phyloP scores from a whole-genome alignment of 1,284 basidiomycete species.

The Heterobasidion irregulare region DNA sequence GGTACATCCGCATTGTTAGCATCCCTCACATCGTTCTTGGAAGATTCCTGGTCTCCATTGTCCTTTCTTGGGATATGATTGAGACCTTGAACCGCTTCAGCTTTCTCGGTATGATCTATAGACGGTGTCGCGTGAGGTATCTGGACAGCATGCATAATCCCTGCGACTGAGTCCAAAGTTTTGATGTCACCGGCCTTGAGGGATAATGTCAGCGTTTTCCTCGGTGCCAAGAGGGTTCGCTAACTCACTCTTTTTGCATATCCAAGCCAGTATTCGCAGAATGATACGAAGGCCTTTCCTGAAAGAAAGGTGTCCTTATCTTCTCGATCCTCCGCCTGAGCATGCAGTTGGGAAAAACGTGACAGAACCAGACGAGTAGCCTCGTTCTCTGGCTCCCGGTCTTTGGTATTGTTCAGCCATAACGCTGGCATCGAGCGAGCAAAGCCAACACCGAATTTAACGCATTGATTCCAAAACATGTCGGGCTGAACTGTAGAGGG shows the following conservation, averaged over 20 bases:
- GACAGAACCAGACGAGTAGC: constrained; percentile 29
- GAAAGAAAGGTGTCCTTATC: constrained; percentile 30
- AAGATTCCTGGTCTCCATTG: neutral
- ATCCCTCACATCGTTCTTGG: neutral
- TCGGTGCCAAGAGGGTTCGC: neutral
- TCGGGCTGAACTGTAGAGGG: constrained; percentile 23
- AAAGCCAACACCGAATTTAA: constrained; percentile 40
- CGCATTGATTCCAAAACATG: constrained; percentile 59
- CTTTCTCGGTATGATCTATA: too few species aligned
- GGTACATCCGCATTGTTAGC: neutral
- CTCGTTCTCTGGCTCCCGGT: constrained; percentile 20
- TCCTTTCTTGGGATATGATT: neutral
- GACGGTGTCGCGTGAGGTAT: neutral
- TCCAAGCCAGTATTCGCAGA: constrained; percentile 48
- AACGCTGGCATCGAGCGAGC: constrained; percentile 25
- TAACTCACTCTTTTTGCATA: constrained; percentile 21
- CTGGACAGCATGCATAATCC: constrained; percentile 1
- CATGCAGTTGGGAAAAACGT: constrained; percentile 32
- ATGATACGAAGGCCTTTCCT: constrained; percentile 43
- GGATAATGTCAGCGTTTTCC: neutral
- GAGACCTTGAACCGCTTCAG: too few species aligned
- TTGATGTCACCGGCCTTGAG: constrained; percentile 41
- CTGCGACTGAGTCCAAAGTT: constrained; percentile 35
- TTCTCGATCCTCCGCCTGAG: constrained; percentile 24
- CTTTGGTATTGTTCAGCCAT: constrained; percentile 3